Conservation (phyloP, 1,284 basidiomycete genomes). For the Lignosus rhinocerotis region DNA sequence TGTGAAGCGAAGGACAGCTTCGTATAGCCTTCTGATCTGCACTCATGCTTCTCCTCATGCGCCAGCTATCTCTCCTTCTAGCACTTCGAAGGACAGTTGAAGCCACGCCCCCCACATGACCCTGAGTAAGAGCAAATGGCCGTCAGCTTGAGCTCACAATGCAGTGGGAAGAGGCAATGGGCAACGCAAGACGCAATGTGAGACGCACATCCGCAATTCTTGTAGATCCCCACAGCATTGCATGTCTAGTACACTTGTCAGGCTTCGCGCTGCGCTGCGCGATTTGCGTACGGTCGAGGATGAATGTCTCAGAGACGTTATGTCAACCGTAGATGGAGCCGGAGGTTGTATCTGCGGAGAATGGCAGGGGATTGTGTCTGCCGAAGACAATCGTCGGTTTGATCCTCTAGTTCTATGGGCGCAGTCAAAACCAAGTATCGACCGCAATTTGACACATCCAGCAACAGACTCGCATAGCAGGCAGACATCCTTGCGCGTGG, state of each 20-base stretch:
- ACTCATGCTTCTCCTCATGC: slow-evolving; percentile 31
- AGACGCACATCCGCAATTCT: slow-evolving; percentile 41
- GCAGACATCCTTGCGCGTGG: slow-evolving; percentile 39
- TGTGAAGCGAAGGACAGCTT: no score
- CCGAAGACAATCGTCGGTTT: slow-evolving; percentile 41
- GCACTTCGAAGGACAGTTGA: slow-evolving; percentile 33
- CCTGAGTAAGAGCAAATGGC: slow-evolving; percentile 12
- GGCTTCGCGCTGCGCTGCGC: slow-evolving; percentile 39
- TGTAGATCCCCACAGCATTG: slow-evolving; percentile 38
- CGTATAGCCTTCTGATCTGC: slow-evolving; percentile 9
- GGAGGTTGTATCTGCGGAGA: slow-evolving; percentile 17
- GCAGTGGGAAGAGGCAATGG: background rate
- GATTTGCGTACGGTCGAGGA: slow-evolving; percentile 38
- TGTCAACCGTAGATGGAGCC: slow-evolving; percentile 27
- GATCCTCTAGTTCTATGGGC: no score
- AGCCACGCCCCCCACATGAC: slow-evolving; percentile 29
- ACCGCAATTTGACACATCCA: background rate
- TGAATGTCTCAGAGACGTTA: slow-evolving; percentile 42
- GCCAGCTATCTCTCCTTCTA: slow-evolving; percentile 34
- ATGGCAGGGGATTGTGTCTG: slow-evolving; percentile 42
- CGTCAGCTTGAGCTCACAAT: background rate
- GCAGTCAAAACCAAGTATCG: background rate
- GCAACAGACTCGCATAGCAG: slow-evolving; percentile 34
- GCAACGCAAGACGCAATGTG: background rate
- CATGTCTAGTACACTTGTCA: slow-evolving; percentile 46